phyloP scores from a whole-genome alignment of 768 basidiomycete genomes.

The Mycena alexandri region DNA sequence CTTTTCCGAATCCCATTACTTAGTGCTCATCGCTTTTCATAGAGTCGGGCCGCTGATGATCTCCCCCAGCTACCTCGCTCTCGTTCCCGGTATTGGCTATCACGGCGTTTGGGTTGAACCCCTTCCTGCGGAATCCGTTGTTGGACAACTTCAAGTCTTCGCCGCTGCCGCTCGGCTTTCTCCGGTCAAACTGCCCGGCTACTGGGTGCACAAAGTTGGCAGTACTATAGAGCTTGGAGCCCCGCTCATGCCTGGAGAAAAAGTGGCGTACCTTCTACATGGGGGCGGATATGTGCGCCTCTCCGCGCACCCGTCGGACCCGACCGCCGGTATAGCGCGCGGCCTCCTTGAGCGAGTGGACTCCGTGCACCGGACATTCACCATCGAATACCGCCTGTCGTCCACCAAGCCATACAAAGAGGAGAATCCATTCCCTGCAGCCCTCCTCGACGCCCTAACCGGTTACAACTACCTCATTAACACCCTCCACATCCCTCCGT shows the following conservation, averaged over 20 bases:
- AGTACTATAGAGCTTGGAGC: slow-evolving; percentile 50
- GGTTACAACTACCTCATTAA: slow-evolving; percentile 80
- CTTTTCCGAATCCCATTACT: background rate
- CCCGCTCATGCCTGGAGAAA: slow-evolving; percentile 62
- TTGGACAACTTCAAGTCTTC: slow-evolving; percentile 57
- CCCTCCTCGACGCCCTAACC: slow-evolving; percentile 79
- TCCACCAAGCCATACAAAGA: slow-evolving; percentile 55
- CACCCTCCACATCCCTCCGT: slow-evolving; percentile 65
- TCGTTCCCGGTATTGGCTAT: slow-evolving; percentile 54
- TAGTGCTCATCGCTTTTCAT: slow-evolving; percentile 2
- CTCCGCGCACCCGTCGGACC: slow-evolving; percentile 69
- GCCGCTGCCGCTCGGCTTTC: slow-evolving; percentile 54
- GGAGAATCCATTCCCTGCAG: slow-evolving; percentile 77
- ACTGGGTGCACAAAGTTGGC: slow-evolving; percentile 65
- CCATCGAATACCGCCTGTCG: slow-evolving; percentile 80
- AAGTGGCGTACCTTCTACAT: slow-evolving; percentile 72
- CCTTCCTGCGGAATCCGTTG: slow-evolving; percentile 53
- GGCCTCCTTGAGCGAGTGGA: slow-evolving; percentile 61
- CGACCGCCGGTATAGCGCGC: slow-evolving; percentile 58
- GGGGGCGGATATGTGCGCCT: slow-evolving; percentile 69
- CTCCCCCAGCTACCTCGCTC: slow-evolving; percentile 55
- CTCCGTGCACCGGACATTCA: slow-evolving; percentile 63
- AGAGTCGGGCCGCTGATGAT: slow-evolving; percentile 52
- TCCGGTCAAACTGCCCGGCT: slow-evolving; percentile 64
- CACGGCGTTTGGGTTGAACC: slow-evolving; percentile 65